Evolutionary conservation across 768 basidiomycete species (phyloP).

Genomic region (Leccinum truebloodii): DNA sequence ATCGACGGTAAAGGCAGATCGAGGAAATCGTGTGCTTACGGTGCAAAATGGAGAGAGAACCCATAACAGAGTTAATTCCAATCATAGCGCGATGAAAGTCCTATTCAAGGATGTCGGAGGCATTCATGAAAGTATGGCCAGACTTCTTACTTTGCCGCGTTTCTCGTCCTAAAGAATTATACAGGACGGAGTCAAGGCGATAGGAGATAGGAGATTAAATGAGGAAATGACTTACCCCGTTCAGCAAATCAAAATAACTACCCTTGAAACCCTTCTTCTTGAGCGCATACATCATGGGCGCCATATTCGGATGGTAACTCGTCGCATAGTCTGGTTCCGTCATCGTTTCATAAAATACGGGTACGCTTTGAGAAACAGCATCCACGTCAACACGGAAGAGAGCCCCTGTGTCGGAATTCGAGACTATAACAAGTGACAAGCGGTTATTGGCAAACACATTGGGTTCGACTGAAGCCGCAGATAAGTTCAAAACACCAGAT

Average conservation of each 20-base stretch:
- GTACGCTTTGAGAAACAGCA: constrained; percentile 16
- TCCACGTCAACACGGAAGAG: constrained; percentile 10
- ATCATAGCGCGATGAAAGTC: constrained; percentile 27
- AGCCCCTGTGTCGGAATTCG: constrained; percentile 11
- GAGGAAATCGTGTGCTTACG: constrained; percentile 11
- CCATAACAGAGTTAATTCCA: constrained; percentile 21
- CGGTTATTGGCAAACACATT: constrained; percentile 36
- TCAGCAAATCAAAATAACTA: constrained; percentile 23
- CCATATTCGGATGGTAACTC: constrained; percentile 23
- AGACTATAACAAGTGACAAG: constrained; percentile 29
- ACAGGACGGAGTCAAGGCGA: neutral
- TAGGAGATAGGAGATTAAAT: neutral
- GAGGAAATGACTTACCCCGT: constrained; percentile 17
- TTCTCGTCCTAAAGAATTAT: constrained; percentile 10
- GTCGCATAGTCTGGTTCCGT: constrained; percentile 26
- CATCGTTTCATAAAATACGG: constrained; percentile 27
- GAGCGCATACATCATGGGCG: constrained; percentile 24
- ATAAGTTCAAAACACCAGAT: neutral
- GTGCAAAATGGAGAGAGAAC: constrained; percentile 25
- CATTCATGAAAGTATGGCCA: neutral
- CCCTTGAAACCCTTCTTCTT: constrained; percentile 17
- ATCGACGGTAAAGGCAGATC: neutral
- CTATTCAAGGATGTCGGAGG: constrained; percentile 12
- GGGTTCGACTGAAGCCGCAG: constrained; percentile 19
- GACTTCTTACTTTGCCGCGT: constrained; percentile 12